Evolutionary conservation across 2,329 filamentous ascomycete genomes (phyloP).

Genomic region (Arthrinium puccinioides): DNA sequence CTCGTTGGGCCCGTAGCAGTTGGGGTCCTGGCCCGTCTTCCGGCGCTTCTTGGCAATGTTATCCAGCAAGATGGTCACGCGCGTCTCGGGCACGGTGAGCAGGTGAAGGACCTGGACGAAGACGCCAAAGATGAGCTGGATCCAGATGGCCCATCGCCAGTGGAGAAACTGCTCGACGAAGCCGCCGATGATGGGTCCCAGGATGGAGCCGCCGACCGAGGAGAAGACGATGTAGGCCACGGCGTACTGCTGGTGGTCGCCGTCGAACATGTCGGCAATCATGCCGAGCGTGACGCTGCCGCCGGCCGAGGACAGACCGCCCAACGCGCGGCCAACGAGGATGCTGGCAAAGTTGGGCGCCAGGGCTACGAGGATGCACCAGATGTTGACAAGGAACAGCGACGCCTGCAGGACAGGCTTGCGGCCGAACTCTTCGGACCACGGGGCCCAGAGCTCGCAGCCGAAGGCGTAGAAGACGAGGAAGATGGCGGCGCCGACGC

Average conservation of each 20-base stretch:
- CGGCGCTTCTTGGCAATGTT: slow-evolving; percentile 69
- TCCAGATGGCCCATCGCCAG: slow-evolving; percentile 72
- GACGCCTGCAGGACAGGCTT: slow-evolving; percentile 68
- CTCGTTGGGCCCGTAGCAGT: slow-evolving; percentile 69
- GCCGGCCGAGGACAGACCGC: slow-evolving; percentile 64
- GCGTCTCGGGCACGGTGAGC: slow-evolving; percentile 68
- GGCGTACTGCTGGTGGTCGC: slow-evolving; percentile 66
- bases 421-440: slow-evolving; percentile 76
- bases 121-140: slow-evolving; percentile 72
- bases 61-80: slow-evolving; percentile 71
- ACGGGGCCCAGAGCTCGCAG: slow-evolving; percentile 83
- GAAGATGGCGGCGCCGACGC: slow-evolving; percentile 71
- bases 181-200: slow-evolving; percentile 73
- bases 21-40: slow-evolving; percentile 48
- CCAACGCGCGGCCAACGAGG: slow-evolving; percentile 62
- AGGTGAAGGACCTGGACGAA: slow-evolving; percentile 62
- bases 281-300: slow-evolving; percentile 69
- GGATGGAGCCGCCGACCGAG: slow-evolving; percentile 68
- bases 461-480: slow-evolving; percentile 76
- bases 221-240: slow-evolving; percentile 73
- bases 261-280: slow-evolving; percentile 68
- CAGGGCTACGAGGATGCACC: slow-evolving; percentile 64
- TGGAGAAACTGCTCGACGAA: slow-evolving; percentile 60
- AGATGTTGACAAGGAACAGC: slow-evolving; percentile 71
- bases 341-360: slow-evolving; percentile 67